phyloP scores from a whole-genome alignment of 805 yeast genomes.

The Yamadazyma sp. region DNA sequence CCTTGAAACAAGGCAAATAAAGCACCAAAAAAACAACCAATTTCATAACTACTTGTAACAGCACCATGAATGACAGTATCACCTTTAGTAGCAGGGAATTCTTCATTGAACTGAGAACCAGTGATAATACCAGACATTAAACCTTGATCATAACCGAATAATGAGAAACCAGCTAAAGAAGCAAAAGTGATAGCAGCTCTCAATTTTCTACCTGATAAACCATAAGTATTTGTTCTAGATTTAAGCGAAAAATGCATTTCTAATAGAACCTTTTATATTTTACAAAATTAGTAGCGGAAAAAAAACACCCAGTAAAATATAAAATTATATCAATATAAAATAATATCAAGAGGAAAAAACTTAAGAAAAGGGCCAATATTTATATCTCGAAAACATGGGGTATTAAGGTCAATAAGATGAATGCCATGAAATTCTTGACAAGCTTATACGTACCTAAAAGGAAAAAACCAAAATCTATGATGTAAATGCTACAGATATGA shows the following conservation, averaged over 20 bases:
- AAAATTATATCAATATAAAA: too few species aligned
- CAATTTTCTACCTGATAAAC: constrained; percentile 51
- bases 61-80: constrained; percentile 57
- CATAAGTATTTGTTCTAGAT: constrained; percentile 49
- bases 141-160: constrained; percentile 38
- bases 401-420: too few species aligned
- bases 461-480: too few species aligned
- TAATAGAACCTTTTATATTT: too few species aligned
- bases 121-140: constrained; percentile 42
- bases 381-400: too few species aligned
- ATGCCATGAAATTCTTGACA: too few species aligned
- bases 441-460: too few species aligned
- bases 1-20: constrained; percentile 36
- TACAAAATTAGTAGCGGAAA: too few species aligned
- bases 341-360: too few species aligned
- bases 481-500: too few species aligned
- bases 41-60: constrained; percentile 61
- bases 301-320: too few species aligned
- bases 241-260: constrained; percentile 10
- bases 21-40: constrained; percentile 56
- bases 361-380: too few species aligned
- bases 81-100: constrained; percentile 32
- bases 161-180: constrained; percentile 26
- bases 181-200: constrained; percentile 22
- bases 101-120: constrained; percentile 33